Percentiles rank a stretch among this genome's conserved stretches.
These are phyloP conservation scores for Alloascoidea africana DNA, from an alignment of 805 yeast genomes.

Conservation along the genomic window DNA sequence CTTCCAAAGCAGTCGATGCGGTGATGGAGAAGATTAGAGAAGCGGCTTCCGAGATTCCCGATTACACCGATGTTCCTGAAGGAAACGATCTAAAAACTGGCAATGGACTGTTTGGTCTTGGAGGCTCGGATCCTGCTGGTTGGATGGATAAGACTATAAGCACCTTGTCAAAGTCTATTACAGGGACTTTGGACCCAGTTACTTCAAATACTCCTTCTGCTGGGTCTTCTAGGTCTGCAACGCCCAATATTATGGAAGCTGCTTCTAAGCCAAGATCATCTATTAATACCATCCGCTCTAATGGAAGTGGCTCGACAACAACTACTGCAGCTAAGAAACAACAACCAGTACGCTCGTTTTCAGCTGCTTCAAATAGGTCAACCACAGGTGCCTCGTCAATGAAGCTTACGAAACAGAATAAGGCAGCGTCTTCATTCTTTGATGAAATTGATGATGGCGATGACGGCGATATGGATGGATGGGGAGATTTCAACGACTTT, in stretches of 20 bases:
- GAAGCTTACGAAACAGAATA: too few relatives aligned
- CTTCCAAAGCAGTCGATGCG: constrained; percentile 47
- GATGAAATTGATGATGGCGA: constrained; percentile 9
- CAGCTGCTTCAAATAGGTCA: too few relatives aligned
- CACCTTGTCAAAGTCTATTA: not conserved
- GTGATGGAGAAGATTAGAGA: constrained; percentile 39
- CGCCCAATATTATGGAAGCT: too few relatives aligned
- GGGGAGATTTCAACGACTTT: constrained; percentile 12
- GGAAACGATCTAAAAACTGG: too few relatives aligned
- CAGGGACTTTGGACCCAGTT: not conserved
- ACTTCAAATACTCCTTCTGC: not conserved
- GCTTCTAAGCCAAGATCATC: too few relatives aligned
- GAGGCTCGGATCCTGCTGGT: not conserved
- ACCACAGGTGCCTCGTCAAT: too few relatives aligned
- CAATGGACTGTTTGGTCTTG: too few relatives aligned
- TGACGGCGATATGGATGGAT: constrained; percentile 17
- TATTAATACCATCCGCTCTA: too few relatives aligned
- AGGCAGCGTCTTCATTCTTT: not conserved
- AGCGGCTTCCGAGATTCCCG: constrained; percentile 25
- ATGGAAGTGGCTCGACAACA: too few relatives aligned
- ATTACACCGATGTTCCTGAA: constrained; percentile 9
- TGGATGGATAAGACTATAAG: constrained; percentile 1
- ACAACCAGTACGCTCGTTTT: too few relatives aligned
- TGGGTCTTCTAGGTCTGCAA: not conserved
- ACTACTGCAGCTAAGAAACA: too few relatives aligned